Base-by-base conservation (phyloP, 2,329 filamentous ascomycete genomes). In the Fusarium abutilonis region DNA sequence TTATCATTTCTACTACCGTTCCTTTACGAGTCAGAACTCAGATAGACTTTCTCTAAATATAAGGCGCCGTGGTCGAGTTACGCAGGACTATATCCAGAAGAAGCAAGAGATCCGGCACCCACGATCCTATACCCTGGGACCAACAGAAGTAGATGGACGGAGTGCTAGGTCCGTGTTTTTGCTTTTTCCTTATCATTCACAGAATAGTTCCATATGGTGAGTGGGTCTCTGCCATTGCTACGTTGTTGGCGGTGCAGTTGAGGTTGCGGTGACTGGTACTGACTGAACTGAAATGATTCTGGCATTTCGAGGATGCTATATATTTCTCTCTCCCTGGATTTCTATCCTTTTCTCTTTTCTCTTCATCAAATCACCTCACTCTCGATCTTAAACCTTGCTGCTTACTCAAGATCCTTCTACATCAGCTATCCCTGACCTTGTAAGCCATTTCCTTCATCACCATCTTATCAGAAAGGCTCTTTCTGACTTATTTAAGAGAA, bases 181-280 rank as follows among this genome's bases (percentile, higher is more conserved):
- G 42, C 56, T 60, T 60, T 60, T 60, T 60, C 19, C 11, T 13
- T 9, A 38, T 44, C 38, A 17, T 28, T 43, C 26, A 21, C 42
- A 48, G 45, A 17, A 48, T 29, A 21, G 11, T 10, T 4, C 23
- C 23, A 26, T 26, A 11, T 5, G 43, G 49, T 60, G 56, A 49
- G 49, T 60, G 56, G 56, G 21, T 40, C 56, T 40, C 56, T 44
- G 35, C 13, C 40, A 15, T 35, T 58, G 46, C 53, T 58, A 41
- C 39, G 39, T 39, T n/a, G 23, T 15, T 42, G 17, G 17, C 31
- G 19, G 17, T 23, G 19, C 41, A 46, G 55, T 60, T 42, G 49
- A 40, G 19, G 31, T 51, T 32, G 2, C 32, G 15, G 21, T 21
- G 41, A 31, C 26, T 41, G 3, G 8, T 11, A 29, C 11, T 9